Evolutionary conservation across 345 rosid genomes (phyloP), one percentile per base, ranked within the genome.

Genomic region (Angophora floribunda): DNA sequence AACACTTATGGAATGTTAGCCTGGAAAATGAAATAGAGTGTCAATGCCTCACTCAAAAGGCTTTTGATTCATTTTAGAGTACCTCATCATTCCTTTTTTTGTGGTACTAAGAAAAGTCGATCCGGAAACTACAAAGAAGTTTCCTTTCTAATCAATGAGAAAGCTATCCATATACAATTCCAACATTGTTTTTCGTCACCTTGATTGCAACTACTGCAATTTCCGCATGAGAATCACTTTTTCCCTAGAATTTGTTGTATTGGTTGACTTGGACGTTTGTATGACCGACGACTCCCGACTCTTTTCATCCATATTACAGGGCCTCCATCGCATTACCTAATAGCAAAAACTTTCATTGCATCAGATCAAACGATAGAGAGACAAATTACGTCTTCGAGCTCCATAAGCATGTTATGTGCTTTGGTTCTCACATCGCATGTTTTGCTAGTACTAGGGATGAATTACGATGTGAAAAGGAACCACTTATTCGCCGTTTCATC

Each of bases 391-490:
- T 30, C 41, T 30, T 11, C 7, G 1, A 65, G 78, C 78, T 15
- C 78, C 44, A 4, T 4, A 5, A 1, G 19, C 6, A 12, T 65
- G 78, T 30, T 65, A 1, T 0, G 10, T 30, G 78, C 4, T n/a
- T 30, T 15, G 9, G 21, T 65, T 65, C 1, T 30, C 78, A 7
- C 14, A 65, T 65, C 7, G 15, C 5, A 3, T 65, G 21, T 30
- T 30, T 17, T 13, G 5, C 19, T 14, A 1, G 19, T n/a, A 65
- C 5, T 63, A 0, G 10, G 10, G 0, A 65, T 0, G 41, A 65
- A 9, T 2, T 63, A 1, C 0, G 1, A 32, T 13, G 41, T 3
- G 4, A 1, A 65, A 9, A 65, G 14, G 1, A 63, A 63, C 13
- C 5, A n/a, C 9, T 63, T 3, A 15, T 63, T 1, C 1, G 2